Evolutionary conservation across 169 alveolate species (phyloP).

Genomic region (Eimeria acervulina): DNA sequence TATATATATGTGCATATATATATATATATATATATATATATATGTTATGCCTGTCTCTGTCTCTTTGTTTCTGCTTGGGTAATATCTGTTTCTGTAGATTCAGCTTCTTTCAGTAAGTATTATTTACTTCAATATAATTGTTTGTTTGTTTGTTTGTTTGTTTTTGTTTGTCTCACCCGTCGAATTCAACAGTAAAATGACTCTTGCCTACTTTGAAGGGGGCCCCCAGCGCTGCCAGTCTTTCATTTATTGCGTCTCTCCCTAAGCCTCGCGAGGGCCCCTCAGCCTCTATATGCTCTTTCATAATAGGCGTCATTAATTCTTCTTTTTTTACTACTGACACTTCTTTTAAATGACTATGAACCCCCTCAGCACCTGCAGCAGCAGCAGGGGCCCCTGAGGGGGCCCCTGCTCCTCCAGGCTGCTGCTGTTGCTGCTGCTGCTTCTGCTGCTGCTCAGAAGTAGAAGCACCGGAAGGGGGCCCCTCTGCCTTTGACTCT

Average conservation of each 20-base stretch:
- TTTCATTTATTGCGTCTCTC: neutral
- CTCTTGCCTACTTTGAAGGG: constrained; percentile 23
- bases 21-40: no score
- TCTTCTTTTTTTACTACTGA: neutral
- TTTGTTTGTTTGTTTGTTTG: no score
- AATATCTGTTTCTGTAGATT: no score
- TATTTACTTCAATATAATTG: neutral
- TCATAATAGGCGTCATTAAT: neutral
- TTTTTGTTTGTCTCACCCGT: no score
- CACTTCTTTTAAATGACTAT: neutral
- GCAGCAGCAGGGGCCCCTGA: neutral
- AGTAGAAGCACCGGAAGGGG: neutral
- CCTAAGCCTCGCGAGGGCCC: neutral
- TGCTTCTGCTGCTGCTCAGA: no score
- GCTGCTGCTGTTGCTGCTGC: no score
- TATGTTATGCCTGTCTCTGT: no score
- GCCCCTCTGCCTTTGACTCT: neutral
- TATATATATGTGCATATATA: no score
- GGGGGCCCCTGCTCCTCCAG: neutral
- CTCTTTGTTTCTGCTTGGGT: no score
- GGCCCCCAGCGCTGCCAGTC: neutral
- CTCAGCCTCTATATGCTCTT: neutral
- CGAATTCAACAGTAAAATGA: constrained; percentile 3
- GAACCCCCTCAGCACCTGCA: neutral
- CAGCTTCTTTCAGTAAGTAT: no score